phyloP scores from a whole-genome alignment of 2,329 filamentous ascomycete species.

The Exophiala sideris region DNA sequence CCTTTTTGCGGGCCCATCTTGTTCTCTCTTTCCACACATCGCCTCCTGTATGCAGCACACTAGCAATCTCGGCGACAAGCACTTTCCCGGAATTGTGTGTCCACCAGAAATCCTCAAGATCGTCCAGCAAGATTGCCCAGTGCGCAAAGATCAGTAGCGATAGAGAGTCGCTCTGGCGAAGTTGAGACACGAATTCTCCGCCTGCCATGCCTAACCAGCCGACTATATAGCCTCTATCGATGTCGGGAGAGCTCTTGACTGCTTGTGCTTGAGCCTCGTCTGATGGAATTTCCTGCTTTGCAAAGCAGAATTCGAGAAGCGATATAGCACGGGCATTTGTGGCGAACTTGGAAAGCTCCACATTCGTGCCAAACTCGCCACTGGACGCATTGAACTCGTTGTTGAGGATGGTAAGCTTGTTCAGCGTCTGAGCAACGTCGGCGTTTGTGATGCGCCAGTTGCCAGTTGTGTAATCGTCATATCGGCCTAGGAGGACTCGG shows the following conservation, averaged over 20 bases:
- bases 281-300: background rate
- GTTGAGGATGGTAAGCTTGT: background rate
- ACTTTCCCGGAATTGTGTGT: slow-evolving; percentile 32
- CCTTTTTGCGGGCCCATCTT: slow-evolving; percentile 4
- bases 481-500: background rate
- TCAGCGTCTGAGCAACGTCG: background rate
- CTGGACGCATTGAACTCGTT: background rate
- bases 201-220: slow-evolving; percentile 34
- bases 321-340: slow-evolving; percentile 4
- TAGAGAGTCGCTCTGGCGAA: slow-evolving; percentile 32
- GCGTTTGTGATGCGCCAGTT: background rate
- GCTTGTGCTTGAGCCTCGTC: background rate
- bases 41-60: slow-evolving; percentile 3
- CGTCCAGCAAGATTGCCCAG: slow-evolving; percentile 35
- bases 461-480: background rate
- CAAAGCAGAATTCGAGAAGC: slow-evolving; percentile 1
- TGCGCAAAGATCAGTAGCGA: slow-evolving; percentile 36
- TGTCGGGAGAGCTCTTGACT: background rate
- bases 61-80: slow-evolving; percentile 3
- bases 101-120: slow-evolving; percentile 37
- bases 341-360: background rate
- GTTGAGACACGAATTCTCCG: slow-evolving; percentile 33
- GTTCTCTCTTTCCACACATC: slow-evolving; percentile 4
- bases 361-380: no score
- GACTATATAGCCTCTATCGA: background rate